Base-by-base conservation (phyloP, 176 grass and related monocot species). In the Bromus sterilis region DNA sequence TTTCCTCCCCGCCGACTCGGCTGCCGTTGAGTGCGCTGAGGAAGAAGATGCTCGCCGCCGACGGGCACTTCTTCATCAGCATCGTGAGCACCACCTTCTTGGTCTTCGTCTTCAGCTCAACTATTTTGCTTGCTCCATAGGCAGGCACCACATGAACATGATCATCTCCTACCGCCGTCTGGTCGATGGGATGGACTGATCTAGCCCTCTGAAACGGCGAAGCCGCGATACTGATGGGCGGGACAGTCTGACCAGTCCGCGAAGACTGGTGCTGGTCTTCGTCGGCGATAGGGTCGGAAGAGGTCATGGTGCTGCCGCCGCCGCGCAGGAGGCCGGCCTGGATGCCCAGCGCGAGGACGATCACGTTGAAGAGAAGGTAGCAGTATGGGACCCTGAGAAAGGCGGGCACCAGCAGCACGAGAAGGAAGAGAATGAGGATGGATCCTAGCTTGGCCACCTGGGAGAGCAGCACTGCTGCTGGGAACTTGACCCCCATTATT, bases 381-480 rank as follows among this genome's bases (percentile, higher is more conserved):
- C 15, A 72, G 41, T 72, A 72, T 0, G 69, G 69, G 9, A 48
- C 14, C 41, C 69, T 46, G 69, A 72, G 69, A 41, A 72, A 72
- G 69, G 69, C 28, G 30, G 69, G 69, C 69, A 72, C 41, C 41
- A 72, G 41, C 41, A 42, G 41, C 69, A 42, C 69, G 15, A 72
- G 69, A 42, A 72, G 69, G 41, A 72, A 72, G 69, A 72, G 69
- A 26, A 72, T 26, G 7, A 72, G 41, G 25, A 72, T 40, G 69
- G 69, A 48, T 40, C 41, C 69, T 72, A 72, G 69, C 69, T 72
- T 72, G 69, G 41, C 69, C 41, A 72, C 69, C 25, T 72, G 69
- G 7, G 41, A 31, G 41, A 72, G 41, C 15, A 15, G 41, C 11
- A 31, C 7, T 11, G 25, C 9, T 14, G 25, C 14, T 20, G 69